These are phyloP conservation scores for Cunninghamia lanceolata DNA, from an alignment of 75 land plant species.

Conservation along the genomic window DNA sequence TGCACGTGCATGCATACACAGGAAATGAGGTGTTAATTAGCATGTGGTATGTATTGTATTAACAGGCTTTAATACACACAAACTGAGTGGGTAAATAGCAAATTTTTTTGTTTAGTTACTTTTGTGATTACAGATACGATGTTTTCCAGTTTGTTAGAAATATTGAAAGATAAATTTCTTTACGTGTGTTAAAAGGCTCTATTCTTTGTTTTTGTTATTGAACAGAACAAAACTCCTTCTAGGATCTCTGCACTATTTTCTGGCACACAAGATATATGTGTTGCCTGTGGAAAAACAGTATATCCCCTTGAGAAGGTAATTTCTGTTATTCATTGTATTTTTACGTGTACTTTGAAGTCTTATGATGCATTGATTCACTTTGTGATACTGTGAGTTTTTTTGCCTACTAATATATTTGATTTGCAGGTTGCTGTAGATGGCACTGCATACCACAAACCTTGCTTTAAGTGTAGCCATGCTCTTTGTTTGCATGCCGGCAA, in stretches of 20 bases:
- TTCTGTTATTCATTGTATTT: background rate
- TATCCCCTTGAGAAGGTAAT: constrained; percentile 90
- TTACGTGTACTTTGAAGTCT: background rate
- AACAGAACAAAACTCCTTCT: constrained; percentile 52
- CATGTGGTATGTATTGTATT: no score
- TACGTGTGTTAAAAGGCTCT: background rate
- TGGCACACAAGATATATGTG: constrained; percentile 92
- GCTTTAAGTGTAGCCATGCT: constrained; percentile 76
- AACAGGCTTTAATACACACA: background rate
- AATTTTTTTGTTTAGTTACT: background rate
- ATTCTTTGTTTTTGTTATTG: background rate
- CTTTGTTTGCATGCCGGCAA: no score
- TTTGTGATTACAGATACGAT: background rate
- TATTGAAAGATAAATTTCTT: background rate
- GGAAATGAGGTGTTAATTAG: background rate
- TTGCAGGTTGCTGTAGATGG: constrained; percentile 65
- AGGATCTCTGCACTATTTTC: constrained; percentile 68
- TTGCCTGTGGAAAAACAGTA: constrained; percentile 83
- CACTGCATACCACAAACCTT: constrained; percentile 58
- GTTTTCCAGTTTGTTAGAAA: background rate
- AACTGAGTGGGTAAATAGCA: background rate
- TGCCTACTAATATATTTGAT: background rate
- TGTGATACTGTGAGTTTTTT: background rate
- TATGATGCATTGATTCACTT: background rate
- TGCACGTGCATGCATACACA: background rate